phyloP scores from a whole-genome alignment of 2,329 filamentous ascomycete species.

The Colletotrichum endophyticum region DNA sequence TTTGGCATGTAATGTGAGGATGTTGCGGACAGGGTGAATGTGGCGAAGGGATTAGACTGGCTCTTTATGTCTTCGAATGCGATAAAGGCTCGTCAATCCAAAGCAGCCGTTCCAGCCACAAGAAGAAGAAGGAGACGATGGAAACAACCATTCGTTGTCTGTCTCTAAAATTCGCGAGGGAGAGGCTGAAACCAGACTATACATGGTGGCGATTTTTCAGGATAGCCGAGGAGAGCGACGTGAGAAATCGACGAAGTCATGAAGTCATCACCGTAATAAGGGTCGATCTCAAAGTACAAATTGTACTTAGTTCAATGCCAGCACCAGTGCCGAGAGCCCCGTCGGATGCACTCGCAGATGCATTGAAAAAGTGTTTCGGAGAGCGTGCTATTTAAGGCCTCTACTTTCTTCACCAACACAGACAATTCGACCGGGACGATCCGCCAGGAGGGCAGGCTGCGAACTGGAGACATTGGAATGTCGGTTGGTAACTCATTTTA shows the following conservation, averaged over 20 bases:
- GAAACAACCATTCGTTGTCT: fast-evolving
- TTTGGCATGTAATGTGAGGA: fast-evolving
- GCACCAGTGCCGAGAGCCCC: fast-evolving
- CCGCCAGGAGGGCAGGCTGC: fast-evolving
- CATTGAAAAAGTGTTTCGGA: background rate
- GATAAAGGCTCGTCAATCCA: background rate
- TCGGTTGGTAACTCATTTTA: background rate
- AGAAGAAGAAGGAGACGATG: background rate
- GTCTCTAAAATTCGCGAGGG: background rate
- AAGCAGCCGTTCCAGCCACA: background rate
- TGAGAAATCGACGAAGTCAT: background rate
- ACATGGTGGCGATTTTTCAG: background rate
- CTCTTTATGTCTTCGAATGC: background rate
- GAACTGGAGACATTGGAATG: background rate
- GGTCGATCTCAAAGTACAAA: fast-evolving
- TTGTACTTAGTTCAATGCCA: fast-evolving
- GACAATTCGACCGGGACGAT: fast-evolving
- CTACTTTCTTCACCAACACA: background rate
- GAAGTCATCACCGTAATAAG: background rate
- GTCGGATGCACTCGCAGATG: background rate
- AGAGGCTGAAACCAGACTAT: background rate
- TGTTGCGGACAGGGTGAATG: background rate
- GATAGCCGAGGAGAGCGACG: background rate
- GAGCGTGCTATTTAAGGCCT: background rate
- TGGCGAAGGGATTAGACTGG: background rate